These are phyloP conservation scores for Eustoma russellianum DNA, from an alignment of 257 asterid species.

Conservation along the genomic window DNA sequence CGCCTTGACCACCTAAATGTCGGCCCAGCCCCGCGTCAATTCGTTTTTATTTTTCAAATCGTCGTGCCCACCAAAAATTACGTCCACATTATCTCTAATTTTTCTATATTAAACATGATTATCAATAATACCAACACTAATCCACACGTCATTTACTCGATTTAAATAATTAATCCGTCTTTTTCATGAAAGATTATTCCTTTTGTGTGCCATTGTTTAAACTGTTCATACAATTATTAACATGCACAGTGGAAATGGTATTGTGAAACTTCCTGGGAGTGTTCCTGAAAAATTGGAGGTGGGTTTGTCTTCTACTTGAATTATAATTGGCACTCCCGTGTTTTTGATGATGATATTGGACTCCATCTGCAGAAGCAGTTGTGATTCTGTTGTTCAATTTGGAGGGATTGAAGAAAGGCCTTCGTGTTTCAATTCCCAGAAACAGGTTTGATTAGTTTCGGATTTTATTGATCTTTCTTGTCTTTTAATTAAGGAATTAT, in stretches of 20 bases:
- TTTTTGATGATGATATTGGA: conserved; percentile 8
- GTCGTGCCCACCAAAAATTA: no score
- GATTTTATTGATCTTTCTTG: background rate
- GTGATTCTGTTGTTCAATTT: background rate
- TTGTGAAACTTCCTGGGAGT: conserved; percentile 1
- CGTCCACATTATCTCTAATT: no score
- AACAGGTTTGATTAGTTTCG: conserved; percentile 7
- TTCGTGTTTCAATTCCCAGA: conserved; percentile 6
- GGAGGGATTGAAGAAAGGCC: conserved; percentile 3
- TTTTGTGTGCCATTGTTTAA: background rate
- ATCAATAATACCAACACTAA: no score
- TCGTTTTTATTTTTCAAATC: no score
- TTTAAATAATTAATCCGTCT: background rate
- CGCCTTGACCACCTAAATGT: conserved; percentile 35
- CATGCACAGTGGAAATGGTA: background rate
- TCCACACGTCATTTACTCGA: background rate
- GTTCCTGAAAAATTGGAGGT: conserved; percentile 10
- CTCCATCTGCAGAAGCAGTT: conserved; percentile 1
- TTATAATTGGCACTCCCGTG: conserved; percentile 1
- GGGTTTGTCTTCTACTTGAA: conserved; percentile 5
- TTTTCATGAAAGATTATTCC: background rate
- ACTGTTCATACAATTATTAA: background rate
- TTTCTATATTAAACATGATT: no score
- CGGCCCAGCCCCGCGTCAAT: conserved; percentile 20
- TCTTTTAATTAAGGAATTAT: background rate